Conservation (phyloP, 768 basidiomycete genomes). For the Suillus lakei region DNA sequence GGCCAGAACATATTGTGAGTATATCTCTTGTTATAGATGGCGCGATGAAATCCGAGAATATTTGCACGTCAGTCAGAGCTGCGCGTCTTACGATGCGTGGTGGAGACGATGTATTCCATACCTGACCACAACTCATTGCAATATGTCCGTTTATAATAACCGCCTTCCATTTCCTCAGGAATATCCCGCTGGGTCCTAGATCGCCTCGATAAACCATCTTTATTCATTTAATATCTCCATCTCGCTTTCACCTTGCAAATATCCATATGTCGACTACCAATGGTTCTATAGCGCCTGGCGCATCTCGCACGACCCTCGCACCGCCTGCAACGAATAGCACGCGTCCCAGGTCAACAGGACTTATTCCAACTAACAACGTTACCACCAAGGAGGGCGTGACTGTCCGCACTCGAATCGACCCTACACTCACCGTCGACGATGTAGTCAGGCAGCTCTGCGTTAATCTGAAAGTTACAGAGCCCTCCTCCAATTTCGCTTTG, state of each 20-base stretch:
- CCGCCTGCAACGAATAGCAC: conserved; percentile 39
- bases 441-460: conserved; percentile 83
- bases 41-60: conserved; percentile 50
- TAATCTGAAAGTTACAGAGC: conserved; percentile 79
- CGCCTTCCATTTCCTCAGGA: not conserved
- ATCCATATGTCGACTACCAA: conserved; percentile 36
- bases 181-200: not conserved
- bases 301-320: conserved; percentile 30
- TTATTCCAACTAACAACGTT: conserved; percentile 86
- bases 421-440: conserved; percentile 81
- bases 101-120: conserved; percentile 48
- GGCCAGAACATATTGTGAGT: not conserved
- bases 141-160: conserved; percentile 1
- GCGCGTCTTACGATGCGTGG: conserved; percentile 27
- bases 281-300: conserved; percentile 35
- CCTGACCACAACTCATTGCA: conserved; percentile 40
- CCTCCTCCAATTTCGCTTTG: conserved; percentile 73
- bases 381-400: conserved; percentile 75
- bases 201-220: not conserved
- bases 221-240: conserved; percentile 8
- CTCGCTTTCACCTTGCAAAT: conserved; percentile 37
- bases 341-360: conserved; percentile 46
- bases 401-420: conserved; percentile 85
- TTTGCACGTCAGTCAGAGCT: conserved; percentile 72
- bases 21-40: conserved; percentile 1